Conservation (phyloP, 75 land plant species). For the Adiantum capillusveneris region DNA sequence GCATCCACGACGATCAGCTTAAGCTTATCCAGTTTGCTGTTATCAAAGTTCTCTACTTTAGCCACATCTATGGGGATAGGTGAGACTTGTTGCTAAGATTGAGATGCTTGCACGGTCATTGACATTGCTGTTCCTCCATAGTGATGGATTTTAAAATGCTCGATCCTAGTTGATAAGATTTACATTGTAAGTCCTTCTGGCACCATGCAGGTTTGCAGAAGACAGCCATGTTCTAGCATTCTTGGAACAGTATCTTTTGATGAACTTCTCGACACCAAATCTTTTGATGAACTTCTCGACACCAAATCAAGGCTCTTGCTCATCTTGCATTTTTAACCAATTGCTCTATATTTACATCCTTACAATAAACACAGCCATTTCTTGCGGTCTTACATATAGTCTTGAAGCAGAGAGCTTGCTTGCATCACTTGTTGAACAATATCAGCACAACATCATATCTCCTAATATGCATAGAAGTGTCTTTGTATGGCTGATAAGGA, state of each 20-base stretch:
- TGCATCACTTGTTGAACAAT: slow-evolving; percentile 35
- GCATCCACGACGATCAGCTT: slow-evolving; percentile 28
- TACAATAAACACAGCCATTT: slow-evolving; percentile 19
- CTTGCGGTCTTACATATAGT: slow-evolving; percentile 29
- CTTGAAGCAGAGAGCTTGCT: slow-evolving; percentile 66
- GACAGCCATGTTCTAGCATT: slow-evolving; percentile 57
- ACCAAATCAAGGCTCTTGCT: slow-evolving; percentile 10
- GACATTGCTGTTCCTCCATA: background rate
- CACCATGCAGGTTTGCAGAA: slow-evolving; percentile 64
- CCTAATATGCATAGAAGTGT: slow-evolving; percentile 32
- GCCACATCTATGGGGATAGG: slow-evolving; percentile 64
- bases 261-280: slow-evolving; percentile 30
- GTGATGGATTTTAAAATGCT: background rate
- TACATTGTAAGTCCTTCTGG: too few species aligned
- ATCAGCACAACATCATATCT: slow-evolving; percentile 36
- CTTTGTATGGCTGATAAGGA: slow-evolving; percentile 54
- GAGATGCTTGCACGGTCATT: too few species aligned
- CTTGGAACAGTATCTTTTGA: slow-evolving; percentile 68
- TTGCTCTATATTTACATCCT: slow-evolving; percentile 52
- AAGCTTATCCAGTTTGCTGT: slow-evolving; percentile 54
- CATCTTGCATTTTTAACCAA: slow-evolving; percentile 24
- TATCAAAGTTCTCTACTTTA: slow-evolving; percentile 44
- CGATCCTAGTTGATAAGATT: too few species aligned
- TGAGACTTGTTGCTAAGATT: slow-evolving; percentile 5
- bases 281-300: slow-evolving; percentile 44